Evolutionary conservation across 2,329 filamentous ascomycete species (phyloP).

Genomic region (Fusarium pininemorale): DNA sequence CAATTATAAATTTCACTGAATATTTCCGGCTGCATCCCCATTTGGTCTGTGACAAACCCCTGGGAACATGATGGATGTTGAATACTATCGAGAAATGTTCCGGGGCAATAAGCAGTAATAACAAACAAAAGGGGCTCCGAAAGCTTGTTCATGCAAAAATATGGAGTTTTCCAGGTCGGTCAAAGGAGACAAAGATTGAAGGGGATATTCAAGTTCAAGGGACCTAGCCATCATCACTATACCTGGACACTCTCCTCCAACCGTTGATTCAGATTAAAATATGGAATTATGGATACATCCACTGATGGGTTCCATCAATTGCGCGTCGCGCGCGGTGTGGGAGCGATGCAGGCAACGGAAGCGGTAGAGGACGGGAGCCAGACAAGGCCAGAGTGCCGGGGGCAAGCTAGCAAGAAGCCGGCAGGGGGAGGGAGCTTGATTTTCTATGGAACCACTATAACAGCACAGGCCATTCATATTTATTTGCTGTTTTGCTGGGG

Average conservation of each 20-base stretch:
- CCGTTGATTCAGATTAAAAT: constrained; percentile 14
- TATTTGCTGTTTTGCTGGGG: neutral
- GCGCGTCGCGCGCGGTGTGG: constrained; percentile 5
- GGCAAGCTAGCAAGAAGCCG: neutral
- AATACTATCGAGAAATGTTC: neutral
- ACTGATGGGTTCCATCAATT: constrained; percentile 11
- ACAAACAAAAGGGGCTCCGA: constrained; percentile 17
- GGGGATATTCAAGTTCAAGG: neutral
- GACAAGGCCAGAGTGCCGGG: neutral
- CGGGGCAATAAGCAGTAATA: constrained; percentile 4
- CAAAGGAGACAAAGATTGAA: constrained; percentile 11
- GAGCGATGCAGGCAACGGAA: neutral
- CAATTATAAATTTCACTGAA: neutral
- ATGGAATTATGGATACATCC: neutral
- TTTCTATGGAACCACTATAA: constrained; percentile 7
- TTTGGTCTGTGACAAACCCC: constrained; percentile 15
- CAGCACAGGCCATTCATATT: neutral
- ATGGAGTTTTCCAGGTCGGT: constrained; percentile 14
- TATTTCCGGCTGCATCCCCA: constrained; percentile 8
- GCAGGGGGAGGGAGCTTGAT: neutral
- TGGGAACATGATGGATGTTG: neutral
- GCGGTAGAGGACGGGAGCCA: constrained; percentile 11
- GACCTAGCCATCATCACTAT: neutral
- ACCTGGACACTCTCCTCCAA: neutral
- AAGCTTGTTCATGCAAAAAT: constrained; percentile 27